Evolutionary conservation across 306 rosid species (phyloP).

Genomic region (Prunus armeniaca): DNA sequence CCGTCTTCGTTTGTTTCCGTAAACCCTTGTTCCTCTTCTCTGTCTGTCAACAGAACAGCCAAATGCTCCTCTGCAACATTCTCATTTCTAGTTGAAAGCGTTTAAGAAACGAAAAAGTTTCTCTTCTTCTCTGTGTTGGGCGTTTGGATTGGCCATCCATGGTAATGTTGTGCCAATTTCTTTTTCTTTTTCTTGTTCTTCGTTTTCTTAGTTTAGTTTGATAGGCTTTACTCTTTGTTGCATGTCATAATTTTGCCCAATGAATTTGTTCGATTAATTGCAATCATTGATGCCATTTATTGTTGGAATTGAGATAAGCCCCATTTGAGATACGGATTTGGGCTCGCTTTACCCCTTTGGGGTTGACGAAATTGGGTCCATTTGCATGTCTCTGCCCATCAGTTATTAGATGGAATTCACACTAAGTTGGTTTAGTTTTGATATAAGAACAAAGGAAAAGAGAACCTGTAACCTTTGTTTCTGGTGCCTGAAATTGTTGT

Average conservation of each 20-base stretch:
- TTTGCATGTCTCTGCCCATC: not conserved
- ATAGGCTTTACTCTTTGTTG: not conserved
- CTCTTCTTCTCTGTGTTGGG: not conserved
- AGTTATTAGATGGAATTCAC: not conserved
- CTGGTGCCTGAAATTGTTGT: not conserved
- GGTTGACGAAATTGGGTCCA: conserved; percentile 1
- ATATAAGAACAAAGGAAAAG: not conserved
- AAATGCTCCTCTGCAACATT: conserved; percentile 4
- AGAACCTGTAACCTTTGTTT: not conserved
- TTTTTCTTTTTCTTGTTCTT: not conserved
- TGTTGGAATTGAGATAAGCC: not conserved
- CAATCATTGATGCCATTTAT: conserved; percentile 5
- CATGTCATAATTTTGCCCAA: not conserved
- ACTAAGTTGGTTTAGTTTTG: not conserved
- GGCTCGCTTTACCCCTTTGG: not conserved
- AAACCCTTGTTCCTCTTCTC: not conserved
- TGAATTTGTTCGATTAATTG: not conserved
- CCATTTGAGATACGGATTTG: not conserved
- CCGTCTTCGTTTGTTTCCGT: not conserved
- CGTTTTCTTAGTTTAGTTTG: not conserved
- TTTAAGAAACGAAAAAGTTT: not conserved
- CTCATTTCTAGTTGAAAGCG: not conserved
- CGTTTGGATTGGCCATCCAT: not conserved
- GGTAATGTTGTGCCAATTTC: not conserved
- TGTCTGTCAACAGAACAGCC: not conserved